Conservation (phyloP, 768 basidiomycete species). For the Suillus plorans region DNA sequence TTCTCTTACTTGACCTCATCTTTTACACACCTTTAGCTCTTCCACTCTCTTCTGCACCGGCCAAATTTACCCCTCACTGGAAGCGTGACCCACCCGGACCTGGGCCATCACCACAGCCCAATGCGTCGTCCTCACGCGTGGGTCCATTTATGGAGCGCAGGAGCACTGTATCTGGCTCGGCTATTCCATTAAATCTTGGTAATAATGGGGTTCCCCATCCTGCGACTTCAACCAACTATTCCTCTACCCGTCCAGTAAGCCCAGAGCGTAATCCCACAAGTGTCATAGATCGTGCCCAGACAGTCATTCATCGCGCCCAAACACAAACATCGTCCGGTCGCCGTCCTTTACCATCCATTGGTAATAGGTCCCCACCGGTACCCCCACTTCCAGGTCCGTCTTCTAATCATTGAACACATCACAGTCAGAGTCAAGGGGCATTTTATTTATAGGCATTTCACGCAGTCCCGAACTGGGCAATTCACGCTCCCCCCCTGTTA, state of each 20-base stretch:
- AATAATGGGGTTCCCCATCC: background rate
- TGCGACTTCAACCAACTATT: background rate
- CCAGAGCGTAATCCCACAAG: conserved; percentile 6
- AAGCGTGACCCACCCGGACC: conserved; percentile 34
- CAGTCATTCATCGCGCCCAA: conserved; percentile 3
- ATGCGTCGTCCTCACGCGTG: conserved; percentile 2
- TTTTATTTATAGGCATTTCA: background rate
- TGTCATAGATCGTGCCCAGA: conserved; percentile 2
- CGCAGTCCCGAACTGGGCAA: background rate
- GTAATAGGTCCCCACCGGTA: conserved; percentile 1
- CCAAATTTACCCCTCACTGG: conserved; percentile 44
- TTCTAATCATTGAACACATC: background rate
- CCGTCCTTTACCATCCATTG: conserved; percentile 26
- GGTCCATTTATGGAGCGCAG: conserved; percentile 20
- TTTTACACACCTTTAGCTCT: background rate
- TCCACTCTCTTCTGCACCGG: conserved; percentile 13
- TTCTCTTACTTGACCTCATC: background rate
- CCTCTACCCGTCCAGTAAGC: background rate
- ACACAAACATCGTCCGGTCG: conserved; percentile 23
- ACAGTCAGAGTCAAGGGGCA: background rate
- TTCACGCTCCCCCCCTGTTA: background rate
- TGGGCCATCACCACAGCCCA: conserved; percentile 13
- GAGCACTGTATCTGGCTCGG: conserved; percentile 25
- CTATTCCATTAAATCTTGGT: background rate
- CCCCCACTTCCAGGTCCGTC: conserved; percentile 3